Conservation (phyloP, 805 yeast species). For the Candida michaelii region DNA sequence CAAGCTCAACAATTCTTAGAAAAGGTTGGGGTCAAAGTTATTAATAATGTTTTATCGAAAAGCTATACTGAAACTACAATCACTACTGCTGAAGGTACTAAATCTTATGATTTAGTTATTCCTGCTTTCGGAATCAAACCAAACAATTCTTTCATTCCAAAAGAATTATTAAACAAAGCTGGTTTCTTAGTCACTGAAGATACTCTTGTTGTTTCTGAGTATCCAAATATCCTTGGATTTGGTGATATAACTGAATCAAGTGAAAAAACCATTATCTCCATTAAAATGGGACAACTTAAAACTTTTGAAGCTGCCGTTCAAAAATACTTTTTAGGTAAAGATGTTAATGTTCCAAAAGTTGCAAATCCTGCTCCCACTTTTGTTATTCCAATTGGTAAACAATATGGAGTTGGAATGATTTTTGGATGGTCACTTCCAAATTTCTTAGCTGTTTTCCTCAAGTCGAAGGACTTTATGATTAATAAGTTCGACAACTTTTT, state of each 20-base stretch:
- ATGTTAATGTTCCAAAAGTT: conserved; percentile 16
- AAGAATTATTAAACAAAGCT: conserved; percentile 19
- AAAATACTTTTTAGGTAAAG: conserved; percentile 15
- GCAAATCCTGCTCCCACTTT: conserved; percentile 12
- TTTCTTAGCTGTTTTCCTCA: conserved; percentile 26
- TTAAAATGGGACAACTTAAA: not conserved
- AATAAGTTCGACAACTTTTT: too few relatives aligned
- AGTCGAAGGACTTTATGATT: conserved; percentile 29
- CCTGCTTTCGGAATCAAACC: conserved; percentile 27
- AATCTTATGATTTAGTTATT: conserved; percentile 30
- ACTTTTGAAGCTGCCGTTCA: not conserved
- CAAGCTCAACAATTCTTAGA: conserved; percentile 19
- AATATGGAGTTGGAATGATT: conserved; percentile 35
- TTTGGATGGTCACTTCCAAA: conserved; percentile 31
- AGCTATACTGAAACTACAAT: conserved; percentile 14
- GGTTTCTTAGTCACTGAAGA: conserved; percentile 33
- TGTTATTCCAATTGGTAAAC: conserved; percentile 32
- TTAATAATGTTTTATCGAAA: conserved; percentile 18
- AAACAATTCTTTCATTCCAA: conserved; percentile 32
- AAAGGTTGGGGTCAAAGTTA: conserved; percentile 22
- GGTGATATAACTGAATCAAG: conserved; percentile 35
- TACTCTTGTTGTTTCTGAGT: conserved; percentile 23
- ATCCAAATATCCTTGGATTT: conserved; percentile 28
- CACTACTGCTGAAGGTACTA: conserved; percentile 17
- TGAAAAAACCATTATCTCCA: conserved; percentile 7